Evolutionary conservation across 306 rosid species (phyloP).

Genomic region (Glycine tomentella): DNA sequence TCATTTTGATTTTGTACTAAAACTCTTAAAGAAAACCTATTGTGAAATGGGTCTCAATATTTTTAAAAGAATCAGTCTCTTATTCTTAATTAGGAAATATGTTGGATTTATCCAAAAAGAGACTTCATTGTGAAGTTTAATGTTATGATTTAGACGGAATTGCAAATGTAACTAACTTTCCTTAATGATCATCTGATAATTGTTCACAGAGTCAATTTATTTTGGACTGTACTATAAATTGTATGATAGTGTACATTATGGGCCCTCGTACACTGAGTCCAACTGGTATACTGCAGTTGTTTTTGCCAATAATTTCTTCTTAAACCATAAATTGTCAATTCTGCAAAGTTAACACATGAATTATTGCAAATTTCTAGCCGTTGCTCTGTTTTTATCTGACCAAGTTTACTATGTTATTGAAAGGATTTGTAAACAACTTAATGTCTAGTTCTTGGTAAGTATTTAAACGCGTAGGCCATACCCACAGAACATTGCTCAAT

Average conservation of each 20-base stretch:
- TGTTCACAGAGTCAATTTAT: too few species aligned
- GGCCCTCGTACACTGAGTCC: conserved; percentile 15
- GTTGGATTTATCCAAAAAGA: too few species aligned
- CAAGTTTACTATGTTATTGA: conserved; percentile 20
- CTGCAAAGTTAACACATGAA: conserved; percentile 43
- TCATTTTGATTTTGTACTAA: too few species aligned
- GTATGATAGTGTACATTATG: background rate
- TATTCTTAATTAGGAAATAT: too few species aligned
- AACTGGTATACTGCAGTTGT: background rate
- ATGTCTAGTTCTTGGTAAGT: conserved; percentile 34
- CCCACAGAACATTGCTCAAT: conserved; percentile 35
- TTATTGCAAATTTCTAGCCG: conserved; percentile 53
- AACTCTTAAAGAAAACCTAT: too few species aligned
- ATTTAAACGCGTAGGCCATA: conserved; percentile 58
- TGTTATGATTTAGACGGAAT: too few species aligned
- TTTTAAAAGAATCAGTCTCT: too few species aligned
- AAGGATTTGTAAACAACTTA: conserved; percentile 36
- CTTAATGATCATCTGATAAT: conserved; percentile 5
- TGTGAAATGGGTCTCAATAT: too few species aligned
- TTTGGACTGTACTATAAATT: too few species aligned
- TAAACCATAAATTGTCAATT: conserved; percentile 32
- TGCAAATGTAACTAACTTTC: background rate
- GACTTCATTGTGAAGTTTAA: too few species aligned
- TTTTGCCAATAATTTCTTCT: conserved; percentile 14
- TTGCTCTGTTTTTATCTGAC: conserved; percentile 55